Conservation (phyloP, 148 eudicot species). For the Bassia scoparia region DNA sequence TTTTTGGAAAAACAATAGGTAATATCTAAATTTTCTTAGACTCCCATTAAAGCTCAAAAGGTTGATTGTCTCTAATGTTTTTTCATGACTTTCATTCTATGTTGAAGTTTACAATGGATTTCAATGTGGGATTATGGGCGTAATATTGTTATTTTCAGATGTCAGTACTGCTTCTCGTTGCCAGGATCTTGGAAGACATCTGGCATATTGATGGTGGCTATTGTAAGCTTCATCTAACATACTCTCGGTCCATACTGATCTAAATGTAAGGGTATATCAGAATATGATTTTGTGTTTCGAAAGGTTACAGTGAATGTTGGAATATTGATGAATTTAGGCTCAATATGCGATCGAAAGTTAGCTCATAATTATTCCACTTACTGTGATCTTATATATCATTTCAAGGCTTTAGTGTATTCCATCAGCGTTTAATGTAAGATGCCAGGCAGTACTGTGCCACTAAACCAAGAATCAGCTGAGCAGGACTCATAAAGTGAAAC, state of each 20-base stretch:
- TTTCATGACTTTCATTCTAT: neutral
- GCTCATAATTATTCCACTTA: constrained; percentile 6
- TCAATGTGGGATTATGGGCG: neutral
- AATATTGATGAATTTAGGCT: no score
- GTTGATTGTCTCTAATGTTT: neutral
- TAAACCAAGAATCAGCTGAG: no score
- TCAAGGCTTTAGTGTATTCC: neutral
- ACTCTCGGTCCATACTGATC: constrained; percentile 98
- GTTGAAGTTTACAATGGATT: neutral
- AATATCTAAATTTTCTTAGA: no score
- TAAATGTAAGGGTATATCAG: constrained; percentile 81
- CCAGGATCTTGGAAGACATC: constrained; percentile 78
- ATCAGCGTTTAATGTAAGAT: neutral
- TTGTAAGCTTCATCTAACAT: constrained; percentile 96
- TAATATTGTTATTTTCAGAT: constrained; percentile 36
- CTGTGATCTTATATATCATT: neutral
- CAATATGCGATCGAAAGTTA: no score
- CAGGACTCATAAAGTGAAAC: constrained; percentile 72
- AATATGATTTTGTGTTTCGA: constrained; percentile 29
- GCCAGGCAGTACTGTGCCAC: no score
- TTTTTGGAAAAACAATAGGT: no score
- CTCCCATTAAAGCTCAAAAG: no score
- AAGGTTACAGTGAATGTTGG: constrained; percentile 23
- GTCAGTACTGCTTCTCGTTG: constrained; percentile 60
- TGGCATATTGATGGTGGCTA: constrained; percentile 97